Evolutionary conservation across 2,329 filamentous ascomycete genomes (phyloP), one percentile per base, ranked within the genome.

Genomic region (Sarocladiaceae sp.): DNA sequence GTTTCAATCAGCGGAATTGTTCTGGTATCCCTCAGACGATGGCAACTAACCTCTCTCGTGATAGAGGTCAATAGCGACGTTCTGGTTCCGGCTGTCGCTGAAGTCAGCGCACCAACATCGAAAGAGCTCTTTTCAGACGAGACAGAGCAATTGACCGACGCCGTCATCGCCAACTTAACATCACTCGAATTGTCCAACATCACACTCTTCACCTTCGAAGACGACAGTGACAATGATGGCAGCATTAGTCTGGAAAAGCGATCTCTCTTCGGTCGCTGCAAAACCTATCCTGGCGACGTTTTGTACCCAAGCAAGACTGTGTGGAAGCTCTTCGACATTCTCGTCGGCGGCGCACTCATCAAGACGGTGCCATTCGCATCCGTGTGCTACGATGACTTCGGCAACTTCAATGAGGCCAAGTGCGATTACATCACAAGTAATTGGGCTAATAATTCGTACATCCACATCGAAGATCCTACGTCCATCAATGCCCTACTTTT

Each of bases 281-380:
- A 70, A 52, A 62, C 60, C 0, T 67, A 64, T 17, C 67, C 67
- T 2, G 65, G 65, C 3, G 67, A 71, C 7, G 13, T 37, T 2
- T 39, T 59, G 1, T 71, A 64, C 60, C 68, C 68, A 0, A 56
- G 49, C 3, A 37, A 51, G 1, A 12, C 54, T 2, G 53, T 62
- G 1, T 71, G 68, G 68, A 56, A 59, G 8, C 50, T 71, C 3
- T 66, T 73, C n/a, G 54, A 72, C 48, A 49, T 66, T 17, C 60
- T 72, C 13, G 11, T 39, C 8, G 36, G 36, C 11, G 36, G 36
- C 17, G 8, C 36, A 8, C 36, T 39, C 36, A 39, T 39, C 36
- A 39, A 39, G 36, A 39, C 36, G 11, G 36, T 39, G 12, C 36
- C 36, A 8, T 39, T 39, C 18, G 36, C 36, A 13, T 39, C 36